Conservation (phyloP, 768 basidiomycete genomes). For the Tulasnella sp. region DNA sequence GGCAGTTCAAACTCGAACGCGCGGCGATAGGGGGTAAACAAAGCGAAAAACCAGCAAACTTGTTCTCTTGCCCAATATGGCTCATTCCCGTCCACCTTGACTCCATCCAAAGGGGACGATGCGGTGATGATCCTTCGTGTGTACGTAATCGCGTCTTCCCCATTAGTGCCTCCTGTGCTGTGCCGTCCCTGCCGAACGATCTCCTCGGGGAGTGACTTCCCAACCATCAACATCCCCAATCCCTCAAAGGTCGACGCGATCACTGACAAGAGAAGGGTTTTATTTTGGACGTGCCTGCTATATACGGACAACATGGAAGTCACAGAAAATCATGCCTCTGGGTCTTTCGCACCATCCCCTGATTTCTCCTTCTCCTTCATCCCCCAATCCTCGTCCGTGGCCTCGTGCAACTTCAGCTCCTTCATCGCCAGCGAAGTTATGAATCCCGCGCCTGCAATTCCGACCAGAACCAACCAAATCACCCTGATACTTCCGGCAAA, state of each 20-base stretch:
- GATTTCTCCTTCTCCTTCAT: conserved; percentile 41
- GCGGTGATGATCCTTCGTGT: neutral
- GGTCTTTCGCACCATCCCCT: conserved; percentile 28
- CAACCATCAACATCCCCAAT: neutral
- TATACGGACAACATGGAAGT: neutral
- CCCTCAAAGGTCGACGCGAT: neutral
- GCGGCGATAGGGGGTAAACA: conserved; percentile 19
- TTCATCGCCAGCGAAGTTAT: conserved; percentile 45
- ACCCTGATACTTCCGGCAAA: conserved; percentile 38
- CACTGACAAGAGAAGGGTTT: neutral
- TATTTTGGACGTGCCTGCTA: neutral
- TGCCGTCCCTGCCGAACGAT: neutral
- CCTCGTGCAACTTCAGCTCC: conserved; percentile 44
- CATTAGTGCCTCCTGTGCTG: neutral
- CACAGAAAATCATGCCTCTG: neutral
- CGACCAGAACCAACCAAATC: conserved; percentile 45
- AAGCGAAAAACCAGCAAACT: neutral
- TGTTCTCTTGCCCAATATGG: neutral
- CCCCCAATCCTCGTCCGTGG: conserved; percentile 44
- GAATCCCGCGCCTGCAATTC: conserved; percentile 48
- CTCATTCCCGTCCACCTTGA: neutral
- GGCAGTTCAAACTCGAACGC: conserved; percentile 20
- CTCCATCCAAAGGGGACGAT: neutral
- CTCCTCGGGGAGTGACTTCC: too few relatives aligned
- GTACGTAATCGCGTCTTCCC: neutral